These are phyloP conservation scores for Neodidymelliopsis sp. DNA, from an alignment of 2,329 filamentous ascomycete species.

Conservation along the genomic window DNA sequence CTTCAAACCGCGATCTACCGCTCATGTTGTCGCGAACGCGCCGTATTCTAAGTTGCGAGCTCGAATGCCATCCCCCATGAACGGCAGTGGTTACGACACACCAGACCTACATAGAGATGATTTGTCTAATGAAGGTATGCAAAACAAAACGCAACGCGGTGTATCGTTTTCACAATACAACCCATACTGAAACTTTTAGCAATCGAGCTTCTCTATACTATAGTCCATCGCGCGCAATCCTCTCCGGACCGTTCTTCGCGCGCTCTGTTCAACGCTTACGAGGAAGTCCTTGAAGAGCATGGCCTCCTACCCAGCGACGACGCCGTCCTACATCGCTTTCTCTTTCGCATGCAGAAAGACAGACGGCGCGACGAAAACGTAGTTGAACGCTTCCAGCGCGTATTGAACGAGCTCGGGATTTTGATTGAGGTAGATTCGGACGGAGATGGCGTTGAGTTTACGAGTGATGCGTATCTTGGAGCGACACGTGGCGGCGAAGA, in stretches of 20 bases:
- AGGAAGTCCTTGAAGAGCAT: constrained; percentile 74
- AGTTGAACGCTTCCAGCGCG: constrained; percentile 72
- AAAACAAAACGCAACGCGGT: no score
- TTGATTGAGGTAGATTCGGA: constrained; percentile 68
- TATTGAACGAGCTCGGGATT: constrained; percentile 66
- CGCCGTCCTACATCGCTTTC: constrained; percentile 76
- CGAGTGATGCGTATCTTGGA: constrained; percentile 37
- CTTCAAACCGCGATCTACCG: constrained; percentile 9
- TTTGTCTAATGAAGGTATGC: constrained; percentile 46
- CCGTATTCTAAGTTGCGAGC: constrained; percentile 45
- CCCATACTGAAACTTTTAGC: constrained; percentile 59
- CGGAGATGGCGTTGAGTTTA: constrained; percentile 49
- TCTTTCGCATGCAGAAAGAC: constrained; percentile 71
- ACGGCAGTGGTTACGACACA: constrained; percentile 45
- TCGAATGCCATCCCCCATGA: constrained; percentile 55
- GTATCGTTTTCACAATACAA: neutral
- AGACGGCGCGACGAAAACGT: constrained; percentile 53
- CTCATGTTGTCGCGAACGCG: constrained; percentile 53
- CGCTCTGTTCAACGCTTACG: constrained; percentile 83
- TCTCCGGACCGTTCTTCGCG: constrained; percentile 65
- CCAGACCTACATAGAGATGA: constrained; percentile 50
- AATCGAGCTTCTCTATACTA: constrained; percentile 78
- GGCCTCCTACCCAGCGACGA: constrained; percentile 77
- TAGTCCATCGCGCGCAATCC: constrained; percentile 75
- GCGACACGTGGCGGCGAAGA: constrained; percentile 27